phyloP scores from a whole-genome alignment of 768 basidiomycete genomes.

The Gloeopeniophorella convolvens region DNA sequence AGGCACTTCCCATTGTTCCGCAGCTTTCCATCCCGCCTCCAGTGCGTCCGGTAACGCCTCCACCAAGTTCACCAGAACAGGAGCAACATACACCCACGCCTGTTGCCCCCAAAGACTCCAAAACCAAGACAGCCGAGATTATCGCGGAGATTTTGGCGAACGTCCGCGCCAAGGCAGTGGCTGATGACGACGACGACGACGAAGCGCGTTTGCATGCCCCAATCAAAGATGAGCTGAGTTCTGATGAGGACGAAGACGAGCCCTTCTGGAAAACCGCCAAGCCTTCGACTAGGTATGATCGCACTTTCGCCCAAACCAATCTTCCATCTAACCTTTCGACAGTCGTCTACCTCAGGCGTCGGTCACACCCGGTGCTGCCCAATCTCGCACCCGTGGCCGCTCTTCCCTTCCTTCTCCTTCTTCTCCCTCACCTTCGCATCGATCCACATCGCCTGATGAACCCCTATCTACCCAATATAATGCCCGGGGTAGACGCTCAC shows the following conservation, averaged over 20 bases:
- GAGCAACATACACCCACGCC: constrained; percentile 26
- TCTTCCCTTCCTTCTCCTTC: constrained; percentile 9
- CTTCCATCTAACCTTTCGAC: background rate
- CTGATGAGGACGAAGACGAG: constrained; percentile 20
- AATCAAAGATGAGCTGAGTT: constrained; percentile 23
- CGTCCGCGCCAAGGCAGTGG: constrained; percentile 37
- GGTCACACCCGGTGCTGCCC: background rate
- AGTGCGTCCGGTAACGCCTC: constrained; percentile 26
- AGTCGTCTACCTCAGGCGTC: background rate
- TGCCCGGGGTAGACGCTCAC: background rate
- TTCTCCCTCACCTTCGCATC: background rate
- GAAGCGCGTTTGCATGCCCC: constrained; percentile 28
- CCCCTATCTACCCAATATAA: background rate
- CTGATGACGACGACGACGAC: constrained; percentile 32
- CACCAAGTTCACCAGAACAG: constrained; percentile 18
- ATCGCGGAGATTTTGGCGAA: constrained; percentile 62
- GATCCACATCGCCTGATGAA: background rate
- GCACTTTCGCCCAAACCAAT: no score
- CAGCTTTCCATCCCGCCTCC: background rate
- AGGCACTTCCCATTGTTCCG: background rate
- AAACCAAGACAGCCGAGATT: constrained; percentile 46
- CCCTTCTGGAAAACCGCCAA: constrained; percentile 14
- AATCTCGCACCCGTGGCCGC: background rate
- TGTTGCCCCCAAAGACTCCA: constrained; percentile 28
- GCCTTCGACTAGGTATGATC: background rate